These are phyloP conservation scores for Xylaria intraflava DNA, from an alignment of 495 filamentous ascomycete genomes.

Conservation along the genomic window DNA sequence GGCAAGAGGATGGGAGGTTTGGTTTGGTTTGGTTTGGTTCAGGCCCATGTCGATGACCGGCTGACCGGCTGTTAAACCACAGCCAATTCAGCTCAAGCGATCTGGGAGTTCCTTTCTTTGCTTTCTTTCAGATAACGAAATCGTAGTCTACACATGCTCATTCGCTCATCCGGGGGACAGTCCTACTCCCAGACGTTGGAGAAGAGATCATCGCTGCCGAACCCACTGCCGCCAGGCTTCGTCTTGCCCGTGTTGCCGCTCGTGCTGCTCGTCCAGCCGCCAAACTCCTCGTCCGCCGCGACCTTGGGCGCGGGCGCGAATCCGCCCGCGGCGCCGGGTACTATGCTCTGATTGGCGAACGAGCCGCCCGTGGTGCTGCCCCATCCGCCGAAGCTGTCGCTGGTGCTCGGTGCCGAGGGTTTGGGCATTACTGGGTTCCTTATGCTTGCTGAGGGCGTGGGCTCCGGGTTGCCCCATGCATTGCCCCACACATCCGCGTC, in stretches of 20 bases:
- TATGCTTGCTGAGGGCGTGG: constrained; percentile 23
- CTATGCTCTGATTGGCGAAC: constrained; percentile 47
- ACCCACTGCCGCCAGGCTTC: constrained; percentile 42
- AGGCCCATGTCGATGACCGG: neutral
- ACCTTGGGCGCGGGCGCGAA: constrained; percentile 56
- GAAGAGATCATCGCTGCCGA: constrained; percentile 78
- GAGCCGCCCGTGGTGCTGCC: constrained; percentile 54
- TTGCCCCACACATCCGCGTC: constrained; percentile 49
- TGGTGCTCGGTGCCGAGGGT: neutral
- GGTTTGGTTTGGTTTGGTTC: too few species aligned
- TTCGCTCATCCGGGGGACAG: neutral
- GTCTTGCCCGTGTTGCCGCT: constrained; percentile 32
- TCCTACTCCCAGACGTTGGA: constrained; percentile 84
- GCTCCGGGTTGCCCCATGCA: constrained; percentile 48
- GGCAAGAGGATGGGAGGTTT: too few species aligned
- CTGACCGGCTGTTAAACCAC: too few species aligned
- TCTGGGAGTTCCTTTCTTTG: neutral
- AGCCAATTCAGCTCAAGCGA: too few species aligned
- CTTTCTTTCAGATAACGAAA: neutral
- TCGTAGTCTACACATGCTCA: neutral
- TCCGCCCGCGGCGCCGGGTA: constrained; percentile 44
- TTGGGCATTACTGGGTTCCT: constrained; percentile 19
- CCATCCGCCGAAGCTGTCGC: constrained; percentile 70
- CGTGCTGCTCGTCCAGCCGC: constrained; percentile 76
- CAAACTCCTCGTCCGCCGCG: constrained; percentile 83